Base-by-base conservation (phyloP, 2,329 filamentous ascomycete genomes). In the Alternaria dauci region DNA sequence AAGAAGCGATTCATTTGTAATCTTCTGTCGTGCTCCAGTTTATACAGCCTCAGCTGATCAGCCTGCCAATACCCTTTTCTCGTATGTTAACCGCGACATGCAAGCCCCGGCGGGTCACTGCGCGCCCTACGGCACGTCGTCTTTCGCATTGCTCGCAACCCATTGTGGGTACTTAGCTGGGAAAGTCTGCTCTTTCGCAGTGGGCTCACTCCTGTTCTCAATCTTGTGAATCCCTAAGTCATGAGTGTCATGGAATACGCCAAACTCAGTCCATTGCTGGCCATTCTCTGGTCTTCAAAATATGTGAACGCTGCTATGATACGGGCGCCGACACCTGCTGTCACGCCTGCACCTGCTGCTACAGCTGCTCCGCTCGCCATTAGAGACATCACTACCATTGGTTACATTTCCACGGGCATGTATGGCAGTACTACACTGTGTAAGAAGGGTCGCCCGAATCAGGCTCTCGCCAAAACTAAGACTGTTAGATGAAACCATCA, bases 341-440 rank as follows among this genome's bases (percentile, higher is more conserved):
- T 62, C 28, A 38, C 58, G 34, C 43, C 51, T n/a, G 50, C 55
- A n/a, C 59, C 61, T 12, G 56, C 52, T 25, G 52, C 61, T 23
- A 66, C 63, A 12, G 20, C 61, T 32, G 57, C 58, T 39, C 61
- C 61, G 14, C 23, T 66, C 5, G 36, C 56, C 1, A 39, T 20
- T 16, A 53, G 63, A 34, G 61, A 48, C 20, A 43, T 63, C 25
- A 66, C 63, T 18, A 66, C 61, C 20, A 46, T 63, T 7, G 63
- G 63, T 25, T 66, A 61, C 8, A 48, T 58, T 8, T 63, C 61
- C 11, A 59, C 55, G 14, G 54, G 55, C 8, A 46, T 34, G 25
- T 34, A 12, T 36, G 51, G 46, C 53, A 58, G 61, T n/a, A 61
- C 61, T 41, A 66, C 63, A 42, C 43, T 61, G 5, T 65, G 63